Conservation (phyloP, 225 moss, liverwort and hornwort genomes). For the Lunularia cruciata region DNA sequence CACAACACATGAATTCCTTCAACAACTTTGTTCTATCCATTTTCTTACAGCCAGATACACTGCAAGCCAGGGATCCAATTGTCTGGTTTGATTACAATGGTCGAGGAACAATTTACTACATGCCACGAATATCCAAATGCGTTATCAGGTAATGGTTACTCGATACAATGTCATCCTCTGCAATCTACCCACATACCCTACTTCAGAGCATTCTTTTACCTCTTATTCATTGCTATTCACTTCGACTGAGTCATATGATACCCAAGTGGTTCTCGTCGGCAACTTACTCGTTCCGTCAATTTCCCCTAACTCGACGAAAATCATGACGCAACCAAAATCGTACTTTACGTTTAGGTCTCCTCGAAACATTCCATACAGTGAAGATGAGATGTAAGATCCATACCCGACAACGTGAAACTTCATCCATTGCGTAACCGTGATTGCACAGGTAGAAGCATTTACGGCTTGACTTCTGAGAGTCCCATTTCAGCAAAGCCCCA, state of each 20-base stretch:
- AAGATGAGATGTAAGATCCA: constrained; percentile 21
- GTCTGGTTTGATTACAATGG: no score
- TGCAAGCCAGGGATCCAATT: constrained; percentile 42
- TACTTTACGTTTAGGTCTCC: not conserved
- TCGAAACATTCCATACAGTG: not conserved
- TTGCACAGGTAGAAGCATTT: constrained; percentile 37
- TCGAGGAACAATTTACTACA: no score
- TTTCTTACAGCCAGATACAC: constrained; percentile 33
- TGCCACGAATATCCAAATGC: no score
- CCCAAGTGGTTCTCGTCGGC: no score
- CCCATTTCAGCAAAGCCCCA: constrained; percentile 31
- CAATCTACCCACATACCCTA: no score
- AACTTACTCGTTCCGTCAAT: no score
- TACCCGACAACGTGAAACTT: constrained; percentile 47
- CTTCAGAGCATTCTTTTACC: no score
- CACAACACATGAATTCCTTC: constrained; percentile 31
- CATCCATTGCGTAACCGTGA: constrained; percentile 44
- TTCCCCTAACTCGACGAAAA: not conserved
- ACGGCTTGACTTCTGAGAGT: constrained; percentile 22
- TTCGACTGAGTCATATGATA: no score
- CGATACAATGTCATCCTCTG: no score
- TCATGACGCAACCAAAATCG: not conserved
- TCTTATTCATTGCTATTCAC: no score
- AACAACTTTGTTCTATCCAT: constrained; percentile 28
- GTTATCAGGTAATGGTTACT: no score